Evolutionary conservation across 805 yeast genomes (phyloP).

Genomic region (Hanseniaspora vineae): DNA sequence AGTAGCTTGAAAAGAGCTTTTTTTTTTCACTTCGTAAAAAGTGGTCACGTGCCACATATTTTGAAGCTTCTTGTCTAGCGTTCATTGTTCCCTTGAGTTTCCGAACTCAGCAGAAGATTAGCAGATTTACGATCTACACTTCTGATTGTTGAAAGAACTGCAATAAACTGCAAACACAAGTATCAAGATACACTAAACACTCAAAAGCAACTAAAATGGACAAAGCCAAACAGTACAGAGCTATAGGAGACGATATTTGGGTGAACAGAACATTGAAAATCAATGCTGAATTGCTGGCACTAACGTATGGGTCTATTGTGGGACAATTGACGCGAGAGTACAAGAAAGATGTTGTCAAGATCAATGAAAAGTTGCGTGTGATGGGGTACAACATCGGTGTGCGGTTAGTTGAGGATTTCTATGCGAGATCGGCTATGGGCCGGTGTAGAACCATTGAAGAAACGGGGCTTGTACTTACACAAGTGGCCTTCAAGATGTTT

Average conservation of each 20-base stretch:
- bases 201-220: not conserved
- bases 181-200: too few species aligned
- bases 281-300: constrained; percentile 84
- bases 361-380: constrained; percentile 69
- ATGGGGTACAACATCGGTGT: constrained; percentile 96
- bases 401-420: constrained; percentile 81
- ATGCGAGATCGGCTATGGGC: constrained; percentile 76
- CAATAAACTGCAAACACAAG: too few species aligned
- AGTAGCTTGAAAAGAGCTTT: too few species aligned
- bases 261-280: constrained; percentile 77
- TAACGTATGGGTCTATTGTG: constrained; percentile 90
- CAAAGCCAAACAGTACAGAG: constrained; percentile 9
- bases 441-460: constrained; percentile 71
- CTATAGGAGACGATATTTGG: constrained; percentile 83
- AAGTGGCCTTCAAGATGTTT: constrained; percentile 84
- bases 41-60: too few species aligned
- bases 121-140: too few species aligned
- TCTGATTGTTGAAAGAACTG: too few species aligned
- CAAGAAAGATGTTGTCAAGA: constrained; percentile 59
- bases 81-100: too few species aligned
- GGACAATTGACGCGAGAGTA: constrained; percentile 81
- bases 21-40: too few species aligned
- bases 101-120: too few species aligned
- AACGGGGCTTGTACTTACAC: constrained; percentile 76
- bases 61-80: too few species aligned